phyloP scores from a whole-genome alignment of 768 basidiomycete genomes.

The Agaricus bisporus region DNA sequence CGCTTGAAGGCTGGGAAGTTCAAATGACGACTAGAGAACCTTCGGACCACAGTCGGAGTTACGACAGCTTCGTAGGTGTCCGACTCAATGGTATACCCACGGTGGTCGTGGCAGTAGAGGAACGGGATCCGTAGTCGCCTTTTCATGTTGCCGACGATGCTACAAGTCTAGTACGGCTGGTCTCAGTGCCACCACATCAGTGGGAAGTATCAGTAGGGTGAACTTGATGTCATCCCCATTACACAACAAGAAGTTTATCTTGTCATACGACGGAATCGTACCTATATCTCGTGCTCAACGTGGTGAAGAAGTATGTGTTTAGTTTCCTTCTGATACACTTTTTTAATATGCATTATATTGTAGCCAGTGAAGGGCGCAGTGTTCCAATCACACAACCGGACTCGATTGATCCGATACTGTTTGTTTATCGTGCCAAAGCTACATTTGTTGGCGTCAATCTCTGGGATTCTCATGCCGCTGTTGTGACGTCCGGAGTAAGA shows the following conservation, averaged over 20 bases:
- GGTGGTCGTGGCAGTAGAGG: conserved; percentile 56
- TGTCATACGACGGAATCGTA: conserved; percentile 87
- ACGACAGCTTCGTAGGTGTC: conserved; percentile 70
- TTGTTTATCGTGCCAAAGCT: conserved; percentile 94
- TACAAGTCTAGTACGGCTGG: conserved; percentile 69
- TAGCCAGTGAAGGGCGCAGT: conserved; percentile 80
- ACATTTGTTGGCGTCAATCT: conserved; percentile 94
- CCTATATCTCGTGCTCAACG: conserved; percentile 96
- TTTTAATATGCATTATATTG: conserved; percentile 7
- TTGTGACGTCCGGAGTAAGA: conserved; percentile 80
- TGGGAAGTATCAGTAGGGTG: conserved; percentile 42
- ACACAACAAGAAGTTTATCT: conserved; percentile 68
- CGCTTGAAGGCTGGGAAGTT: conserved; percentile 80
- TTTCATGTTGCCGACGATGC: conserved; percentile 53
- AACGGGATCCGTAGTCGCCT: conserved; percentile 58
- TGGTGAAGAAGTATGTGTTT: conserved; percentile 76
- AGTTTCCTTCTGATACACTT: conserved; percentile 11
- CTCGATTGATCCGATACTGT: conserved; percentile 93
- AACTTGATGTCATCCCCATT: conserved; percentile 30
- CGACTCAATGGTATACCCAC: conserved; percentile 85
- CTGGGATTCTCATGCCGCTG: conserved; percentile 89
- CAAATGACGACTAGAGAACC: conserved; percentile 72
- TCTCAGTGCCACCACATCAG: conserved; percentile 62
- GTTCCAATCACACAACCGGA: conserved; percentile 94
- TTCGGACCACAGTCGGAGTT: conserved; percentile 68